Base-by-base conservation (phyloP, 805 yeast species). In the Candida andamanensis region DNA sequence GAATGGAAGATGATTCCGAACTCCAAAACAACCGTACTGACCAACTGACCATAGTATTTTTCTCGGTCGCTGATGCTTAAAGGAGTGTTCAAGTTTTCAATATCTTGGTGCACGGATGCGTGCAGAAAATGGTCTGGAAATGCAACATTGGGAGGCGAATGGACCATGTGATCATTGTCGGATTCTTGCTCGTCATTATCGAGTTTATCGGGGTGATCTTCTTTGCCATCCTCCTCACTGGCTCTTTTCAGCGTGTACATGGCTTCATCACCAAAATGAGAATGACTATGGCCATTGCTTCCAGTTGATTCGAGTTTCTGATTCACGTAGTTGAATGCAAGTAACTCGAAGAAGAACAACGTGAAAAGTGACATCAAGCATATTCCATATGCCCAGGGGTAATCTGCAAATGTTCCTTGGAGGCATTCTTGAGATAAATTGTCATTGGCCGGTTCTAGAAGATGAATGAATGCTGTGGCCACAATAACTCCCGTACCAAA, bases 401-500 rank as follows among this genome's bases (percentile, higher is more conserved):
- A 75, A 12, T 52, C 63, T 3, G 40, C 61, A 47, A 74, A 74
- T 0, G 71, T 69, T 22, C 76, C 79, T 9, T 84, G 83, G 17
- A 83, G 62, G 59, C 92, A 83, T 7, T 60, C 71, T 28, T 72
- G 49, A 1, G 67, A 48, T 28, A 83, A 60, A 2, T 74, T 67
- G 7, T 78, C 82, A 36, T 66, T 54, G 4, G 92, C 90, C 0
- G 86, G 90, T 40, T 74, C 67, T 37, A 84, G 56, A 38, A 84
- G 60, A 58, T 84, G 94, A 18, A 84, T 76, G 46, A 84, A 81
- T 0, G 89, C 85, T 1, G 94, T 84, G 10, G 90, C 84, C 9
- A 84, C 69, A 47, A 84, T 84, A 29, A 84, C 90, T 34, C 94
- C 94, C 3, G 89, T 79, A 39, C 94, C 94, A 50, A 84, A 84